Base-by-base conservation (phyloP, 805 yeast species). In the Wickerhamomyces rabaulensis region DNA sequence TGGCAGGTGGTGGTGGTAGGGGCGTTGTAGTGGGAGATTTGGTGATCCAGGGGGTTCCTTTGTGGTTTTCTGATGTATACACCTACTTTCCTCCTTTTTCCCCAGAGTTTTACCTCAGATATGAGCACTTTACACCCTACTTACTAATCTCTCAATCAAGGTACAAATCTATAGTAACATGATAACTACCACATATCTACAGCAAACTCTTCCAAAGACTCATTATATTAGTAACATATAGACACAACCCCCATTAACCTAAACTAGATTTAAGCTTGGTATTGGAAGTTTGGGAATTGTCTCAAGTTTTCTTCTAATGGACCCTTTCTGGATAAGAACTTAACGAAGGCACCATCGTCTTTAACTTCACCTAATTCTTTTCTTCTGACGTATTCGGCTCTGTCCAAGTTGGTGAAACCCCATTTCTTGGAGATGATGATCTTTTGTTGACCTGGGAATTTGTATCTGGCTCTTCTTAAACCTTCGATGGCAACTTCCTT, bases 391-490 rank as follows among this genome's bases (percentile, higher is more conserved):
- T 92, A 94, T 69, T 94, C 97, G 52, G 79, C 96, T 80, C 99
- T 88, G 95, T 92, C 82, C 71, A 94, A 86, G 76, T 87, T 87
- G 76, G 99, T 94, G 97, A 94, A 94, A 80, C 99, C 99, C 99
- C 99, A 94, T 80, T 94, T 94, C 95, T 94, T 94, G 65, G 99
- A 94, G 76, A 94, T 78, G 70, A 94, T 94, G 73, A 94, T 94
- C 84, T 84, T 92, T 80, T 94, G 99, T 82, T 94, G 99, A 82
- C 99, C 99, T 76, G 99, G 99, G 98, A 94, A 94, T 92, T 94
- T 94, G 88, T 94, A 94, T 83, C 98, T 92, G 62, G 97, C 95
- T 85, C 99, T 92, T 84, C 99, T 92, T 76, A 94, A 87, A 82
- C 92, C 99, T 83, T 94, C 99, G 68, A 94, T 80, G 63, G 89